Base-by-base conservation (phyloP, 257 asterid species). In the Solanum corneliomulleri region DNA sequence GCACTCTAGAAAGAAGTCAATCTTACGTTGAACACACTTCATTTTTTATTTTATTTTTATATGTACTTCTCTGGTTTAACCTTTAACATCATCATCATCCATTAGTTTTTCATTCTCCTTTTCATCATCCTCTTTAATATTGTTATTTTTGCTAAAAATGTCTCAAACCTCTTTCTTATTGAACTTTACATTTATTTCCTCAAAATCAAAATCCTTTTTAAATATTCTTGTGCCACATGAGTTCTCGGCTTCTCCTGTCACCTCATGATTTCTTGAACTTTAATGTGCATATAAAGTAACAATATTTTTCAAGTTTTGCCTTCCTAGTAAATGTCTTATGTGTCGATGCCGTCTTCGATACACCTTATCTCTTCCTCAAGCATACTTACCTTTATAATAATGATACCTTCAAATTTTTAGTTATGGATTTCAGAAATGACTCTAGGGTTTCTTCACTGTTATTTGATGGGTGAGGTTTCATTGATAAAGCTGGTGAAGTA, bases 141-240 rank as follows among this genome's bases (percentile, higher is more conserved):
- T 52, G 23, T 16, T 52, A 52, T 52, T 52, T 52, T 16, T 52
- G 23, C 86, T 80, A 4, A 90, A 86, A 80, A 58, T 68, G 35
- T 27, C 89, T 89, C 90, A 90, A 21, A 90, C 58, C 86, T 88
- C 88, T 85, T 88, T 78, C 83, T 87, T 88, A 47, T 90, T 90
- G 80, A 88, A 85, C 56, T 87, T 90, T 44, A 23, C 77, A 72
- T 90, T 88, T 89, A 90, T 90, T 44, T 89, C 91, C 84, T 90
- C 87, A 39, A 87, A 90, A 85, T 88, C 88, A 88, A 88, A 90
- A 71, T 88, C 89, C 74, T 88, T 88, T 11, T 81, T 71, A 45
- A 88, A 88, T 71, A 71, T 70, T 42, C 44, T 82, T 35, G 6
- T 88, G 35, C 75, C 13, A 27, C 15, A 86, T 9, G 78, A 23